Percentiles rank a stretch among this genome's conserved stretches.
Conservation (phyloP, 768 basidiomycete species). For the Nevesoporus exiguus region DNA sequence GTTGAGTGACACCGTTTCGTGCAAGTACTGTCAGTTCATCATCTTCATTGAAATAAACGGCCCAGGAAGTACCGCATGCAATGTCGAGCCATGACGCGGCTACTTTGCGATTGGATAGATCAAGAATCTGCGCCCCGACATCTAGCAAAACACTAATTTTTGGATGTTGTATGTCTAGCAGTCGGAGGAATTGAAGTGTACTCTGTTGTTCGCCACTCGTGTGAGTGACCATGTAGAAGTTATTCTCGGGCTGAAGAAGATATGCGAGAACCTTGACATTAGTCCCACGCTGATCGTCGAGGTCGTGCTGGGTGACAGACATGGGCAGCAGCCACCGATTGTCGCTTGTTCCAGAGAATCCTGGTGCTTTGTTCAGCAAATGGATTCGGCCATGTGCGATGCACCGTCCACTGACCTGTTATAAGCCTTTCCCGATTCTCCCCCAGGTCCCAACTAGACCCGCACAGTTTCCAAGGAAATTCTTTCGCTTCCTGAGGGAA, state of each 20-base stretch:
- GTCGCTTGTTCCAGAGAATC: conserved; percentile 41
- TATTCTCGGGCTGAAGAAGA: no score
- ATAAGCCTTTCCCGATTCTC: neutral
- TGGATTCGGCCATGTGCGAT: neutral
- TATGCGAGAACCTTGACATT: no score
- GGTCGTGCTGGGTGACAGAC: no score
- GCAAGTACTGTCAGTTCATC: no score
- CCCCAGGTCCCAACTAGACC: conserved; percentile 21
- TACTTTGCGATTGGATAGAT: conserved; percentile 35
- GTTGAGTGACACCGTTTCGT: no score
- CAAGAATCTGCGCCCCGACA: conserved; percentile 54
- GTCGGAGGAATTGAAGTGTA: conserved; percentile 14
- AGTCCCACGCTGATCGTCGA: no score
- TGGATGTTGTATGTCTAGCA: conserved; percentile 32
- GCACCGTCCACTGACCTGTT: conserved; percentile 2
- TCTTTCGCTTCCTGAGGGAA: conserved; percentile 21
- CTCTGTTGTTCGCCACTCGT: no score
- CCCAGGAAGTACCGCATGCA: conserved; percentile 8
- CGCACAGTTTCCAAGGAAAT: conserved; percentile 28
- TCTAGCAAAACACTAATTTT: conserved; percentile 46
- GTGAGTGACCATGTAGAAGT: no score
- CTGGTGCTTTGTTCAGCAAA: neutral
- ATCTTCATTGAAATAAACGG: no score
- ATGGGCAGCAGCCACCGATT: conserved; percentile 2
- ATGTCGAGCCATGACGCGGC: conserved; percentile 35